Conservation (phyloP, 208 protist genomes). For the Leptomonas seymouri region DNA sequence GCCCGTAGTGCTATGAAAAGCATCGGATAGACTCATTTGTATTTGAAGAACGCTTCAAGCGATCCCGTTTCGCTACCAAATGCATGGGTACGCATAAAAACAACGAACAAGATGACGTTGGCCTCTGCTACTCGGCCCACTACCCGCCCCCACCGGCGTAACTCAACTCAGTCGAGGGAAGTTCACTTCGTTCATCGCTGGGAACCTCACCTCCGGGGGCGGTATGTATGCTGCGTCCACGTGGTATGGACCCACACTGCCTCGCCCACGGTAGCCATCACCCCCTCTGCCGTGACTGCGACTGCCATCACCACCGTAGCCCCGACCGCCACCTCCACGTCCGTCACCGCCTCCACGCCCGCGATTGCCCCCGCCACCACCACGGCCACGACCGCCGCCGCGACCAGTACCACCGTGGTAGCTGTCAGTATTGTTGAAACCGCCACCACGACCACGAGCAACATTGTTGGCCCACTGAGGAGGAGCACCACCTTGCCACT, state of each 20-base stretch:
- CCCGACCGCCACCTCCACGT: constrained; percentile 6
- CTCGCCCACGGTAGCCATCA: constrained; percentile 21
- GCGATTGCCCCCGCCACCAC: constrained; percentile 10
- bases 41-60: too few relatives aligned
- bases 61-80: neutral
- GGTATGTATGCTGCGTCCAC: constrained; percentile 3
- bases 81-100: neutral
- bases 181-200: constrained; percentile 29
- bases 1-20: too few relatives aligned
- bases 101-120: neutral
- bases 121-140: neutral
- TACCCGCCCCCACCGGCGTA: neutral
- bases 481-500: neutral
- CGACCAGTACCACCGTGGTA: constrained; percentile 5
- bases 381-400: constrained; percentile 10
- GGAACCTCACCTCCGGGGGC: constrained; percentile 11
- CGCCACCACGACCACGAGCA: constrained; percentile 13
- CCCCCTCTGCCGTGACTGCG: constrained; percentile 19
- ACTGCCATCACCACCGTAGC: constrained; percentile 17
- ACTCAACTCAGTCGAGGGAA: constrained; percentile 34
- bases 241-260: constrained; percentile 3
- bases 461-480: neutral
- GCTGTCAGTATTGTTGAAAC: neutral
- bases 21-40: too few relatives aligned
- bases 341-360: neutral